Evolutionary conservation across 495 filamentous ascomycete genomes (phyloP), one percentile per base, ranked within the genome.

Genomic region (Beverwykella pulmonaria): DNA sequence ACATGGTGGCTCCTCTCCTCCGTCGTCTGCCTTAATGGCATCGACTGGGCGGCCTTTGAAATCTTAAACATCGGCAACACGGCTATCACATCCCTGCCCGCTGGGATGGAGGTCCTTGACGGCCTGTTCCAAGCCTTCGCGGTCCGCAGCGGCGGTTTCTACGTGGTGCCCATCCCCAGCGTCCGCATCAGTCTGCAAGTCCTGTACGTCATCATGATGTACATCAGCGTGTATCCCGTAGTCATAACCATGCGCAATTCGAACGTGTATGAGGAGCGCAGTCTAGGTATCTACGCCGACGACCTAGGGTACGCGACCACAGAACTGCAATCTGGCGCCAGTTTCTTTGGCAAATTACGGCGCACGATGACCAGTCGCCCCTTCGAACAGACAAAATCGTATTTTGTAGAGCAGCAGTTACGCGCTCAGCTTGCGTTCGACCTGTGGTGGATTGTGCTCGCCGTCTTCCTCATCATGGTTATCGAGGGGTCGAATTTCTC

Each of bases 181-280:
- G 79, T 93, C 5, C 88, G 86, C 25, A 88, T 92, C 59, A 86
- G 86, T 2, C 78, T 95, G 0, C 88, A 92, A 65, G 82, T 92
- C 17, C 79, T 94, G 23, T 96, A 96, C 75, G 86, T 92, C n/a
- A 83, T 93, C 25, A 95, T 94, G 91, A 96, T 66, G 58, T 96
- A 93, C 75, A 85, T 89, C 39, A 83, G 80, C 26, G 84, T 82
- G 48, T 87, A 83, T 67, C 86, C 86, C 7, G 84, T 89, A 30
- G 85, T 84, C 7, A 87, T 89, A 63, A 83, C 78, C 14, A 79
- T 80, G 65, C 76, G 78, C 46, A 79, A 78, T 67, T 74, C 69
- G 23, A 80, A 80, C 67, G 73, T 79, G 25, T 80, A 80, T 61
- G 78, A 80, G 61, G 89, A 92, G 74, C 83, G 83, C 7, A 82